Base-by-base conservation (phyloP, 2,329 filamentous ascomycete species). In the Penicillium sp. region DNA sequence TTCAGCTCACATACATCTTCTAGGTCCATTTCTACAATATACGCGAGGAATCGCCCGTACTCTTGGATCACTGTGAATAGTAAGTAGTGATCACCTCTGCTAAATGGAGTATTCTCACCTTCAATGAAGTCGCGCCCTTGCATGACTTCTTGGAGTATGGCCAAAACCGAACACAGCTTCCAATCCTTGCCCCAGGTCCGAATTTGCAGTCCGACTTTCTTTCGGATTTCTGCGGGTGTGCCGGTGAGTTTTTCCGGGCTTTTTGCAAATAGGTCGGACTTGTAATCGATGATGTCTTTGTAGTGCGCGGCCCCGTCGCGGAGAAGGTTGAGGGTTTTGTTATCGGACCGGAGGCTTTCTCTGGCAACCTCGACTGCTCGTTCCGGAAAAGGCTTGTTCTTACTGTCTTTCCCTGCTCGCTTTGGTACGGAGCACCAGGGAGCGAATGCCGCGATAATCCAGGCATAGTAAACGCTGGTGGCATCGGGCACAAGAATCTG, bases 331-430 rank as follows among this genome's bases (percentile, higher is more conserved):
- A 81, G 82, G 5, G 90, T 75, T 67, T 87, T 94, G 67, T 91
- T 95, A 2, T 88, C 83, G 1, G 86, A 81, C 64, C 88, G 90
- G 67, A 95, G 84, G 5, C 90, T 90, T 67, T 95, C 89, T 28
- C 87, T 80, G 5, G 84, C 86, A 5, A 88, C 86, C 27, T 83
- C 75, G 3, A 81, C 80, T 3, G 85, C 80, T 16, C 84, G 77
- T 0, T 86, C 83, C 18, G 80, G 79, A 3, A 80, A 75, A 18
- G 73, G 67, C 64, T 83, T 87, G 42, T 74, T 72, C 35, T 75
- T 76, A 11, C 68, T 66, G 8, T 69, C 72, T 25, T 72, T 60
- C 4, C 66, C 63, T 47, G 70, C 54, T 42, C 72, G 68, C 54
- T 66, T 54, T 65, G 56, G 74, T 51, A 74, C 76, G 65, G 75